phyloP scores from a whole-genome alignment of 257 asterid genomes.

The Przewalskia tangutica region DNA sequence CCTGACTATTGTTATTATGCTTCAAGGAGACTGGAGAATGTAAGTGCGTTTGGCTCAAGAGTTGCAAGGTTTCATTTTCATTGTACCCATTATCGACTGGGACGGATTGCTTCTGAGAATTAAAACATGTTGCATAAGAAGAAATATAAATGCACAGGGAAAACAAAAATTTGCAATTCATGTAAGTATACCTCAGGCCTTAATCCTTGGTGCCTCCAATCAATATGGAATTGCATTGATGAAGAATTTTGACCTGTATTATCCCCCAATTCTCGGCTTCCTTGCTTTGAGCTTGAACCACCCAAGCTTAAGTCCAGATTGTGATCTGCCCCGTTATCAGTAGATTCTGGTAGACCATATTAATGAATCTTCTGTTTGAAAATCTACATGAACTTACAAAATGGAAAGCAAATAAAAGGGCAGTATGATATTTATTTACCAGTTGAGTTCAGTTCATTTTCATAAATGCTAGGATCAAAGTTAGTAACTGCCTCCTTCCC shows the following conservation, averaged over 20 bases:
- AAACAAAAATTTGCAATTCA: background rate
- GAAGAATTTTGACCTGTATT: constrained; percentile 23
- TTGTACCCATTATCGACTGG: constrained; percentile 18
- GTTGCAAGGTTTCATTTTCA: constrained; percentile 50
- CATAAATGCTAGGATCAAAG: constrained; percentile 69
- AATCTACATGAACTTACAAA: background rate
- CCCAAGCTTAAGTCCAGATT: constrained; percentile 76
- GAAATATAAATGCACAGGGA: background rate
- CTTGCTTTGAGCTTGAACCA: constrained; percentile 35
- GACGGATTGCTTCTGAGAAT: constrained; percentile 19
- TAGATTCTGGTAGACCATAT: constrained; percentile 24
- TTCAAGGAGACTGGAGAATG: constrained; percentile 32
- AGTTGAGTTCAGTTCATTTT: constrained; percentile 40
- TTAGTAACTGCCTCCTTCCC: constrained; percentile 86
- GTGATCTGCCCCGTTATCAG: constrained; percentile 29
- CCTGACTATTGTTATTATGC: constrained; percentile 11
- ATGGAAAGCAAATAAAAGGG: background rate
- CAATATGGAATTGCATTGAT: constrained; percentile 31
- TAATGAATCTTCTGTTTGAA: background rate
- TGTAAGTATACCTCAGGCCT: constrained; percentile 35
- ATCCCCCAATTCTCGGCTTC: constrained; percentile 6
- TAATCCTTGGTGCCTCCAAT: constrained; percentile 41
- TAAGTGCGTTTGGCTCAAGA: constrained; percentile 43
- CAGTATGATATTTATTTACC: constrained; percentile 19
- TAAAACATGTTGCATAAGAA: background rate